Evolutionary conservation across 768 basidiomycete species (phyloP), one percentile per base, ranked within the genome.

Genomic region (Hygrophorus pudorinus): DNA sequence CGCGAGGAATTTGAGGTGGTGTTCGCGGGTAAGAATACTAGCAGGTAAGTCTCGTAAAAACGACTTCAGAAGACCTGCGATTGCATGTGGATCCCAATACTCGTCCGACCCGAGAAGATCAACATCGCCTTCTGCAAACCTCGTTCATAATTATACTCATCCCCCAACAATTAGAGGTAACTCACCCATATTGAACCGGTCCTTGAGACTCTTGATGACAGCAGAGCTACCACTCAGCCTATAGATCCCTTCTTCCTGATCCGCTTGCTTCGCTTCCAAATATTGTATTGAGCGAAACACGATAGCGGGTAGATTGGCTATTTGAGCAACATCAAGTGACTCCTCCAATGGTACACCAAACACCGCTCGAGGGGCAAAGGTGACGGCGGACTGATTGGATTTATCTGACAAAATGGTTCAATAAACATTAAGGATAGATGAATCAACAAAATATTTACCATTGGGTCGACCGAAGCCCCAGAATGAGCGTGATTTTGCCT

Each of bases 221-320:
- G 91, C 86, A 50, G 90, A 88, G 60, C 89, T 92, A 17, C 93
- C 93, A 57, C 86, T 92, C 48, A 99, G 66, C 47, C 96, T 81
- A 65, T 97, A 99, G 48, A 99, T 94, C 28, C 96, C 96, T 63
- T 99, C 96, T 57, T 99, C 96, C 52, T 87, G 80, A 49, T 97
- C 89, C 16, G 96, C 94, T 59, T 87, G 76, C 68, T 93, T 93
- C 14, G 79, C 76, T 66, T 98, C 90, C 44, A 99, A 69, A 64
- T 94, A 99, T 57, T 96, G 83, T 52, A 99, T 93, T 52, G 84
- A 86, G 43, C 96, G 79, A 70, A 93, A 99, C 28, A 96, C 83
- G 53, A 97, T 85, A 5, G 94, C 89, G 2, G 96, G 96, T 16
- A 99, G 70, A 53, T 84, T 82, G 42, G 84, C 92, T 45, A 97